These are phyloP conservation scores for Nannochloris sp. DNA, from an alignment of 139 green algal genomes.

Conservation along the genomic window DNA sequence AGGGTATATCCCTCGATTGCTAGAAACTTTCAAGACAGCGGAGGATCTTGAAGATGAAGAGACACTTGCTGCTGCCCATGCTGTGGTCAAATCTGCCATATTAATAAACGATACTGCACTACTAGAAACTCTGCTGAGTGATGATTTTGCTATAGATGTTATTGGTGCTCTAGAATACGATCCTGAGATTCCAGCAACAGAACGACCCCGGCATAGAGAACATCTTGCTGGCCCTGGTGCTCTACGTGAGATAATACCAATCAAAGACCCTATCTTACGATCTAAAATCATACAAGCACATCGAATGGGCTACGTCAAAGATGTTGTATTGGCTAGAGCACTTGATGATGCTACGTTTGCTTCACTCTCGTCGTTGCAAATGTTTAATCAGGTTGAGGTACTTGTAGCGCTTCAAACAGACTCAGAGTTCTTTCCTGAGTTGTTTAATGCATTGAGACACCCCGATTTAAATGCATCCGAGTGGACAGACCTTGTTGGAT, in stretches of 20 bases:
- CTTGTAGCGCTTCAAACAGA: slow-evolving; percentile 50
- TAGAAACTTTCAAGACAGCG: slow-evolving; percentile 79
- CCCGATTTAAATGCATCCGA: slow-evolving; percentile 17
- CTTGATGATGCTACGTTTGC: slow-evolving; percentile 92
- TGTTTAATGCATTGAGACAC: slow-evolving; percentile 65
- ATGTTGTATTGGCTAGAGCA: slow-evolving; percentile 85
- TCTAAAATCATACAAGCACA: slow-evolving; percentile 96
- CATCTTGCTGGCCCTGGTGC: slow-evolving; percentile 48
- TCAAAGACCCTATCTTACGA: slow-evolving; percentile 50
- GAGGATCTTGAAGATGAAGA: slow-evolving; percentile 93
- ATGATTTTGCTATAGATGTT: slow-evolving; percentile 84
- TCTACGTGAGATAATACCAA: slow-evolving; percentile 78
- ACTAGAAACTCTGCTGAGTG: slow-evolving; percentile 80
- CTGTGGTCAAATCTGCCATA: slow-evolving; percentile 65
- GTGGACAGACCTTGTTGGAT: slow-evolving; percentile 83
- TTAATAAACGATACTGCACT: slow-evolving; percentile 89
- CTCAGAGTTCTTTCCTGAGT: slow-evolving; percentile 66
- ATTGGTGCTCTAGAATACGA: slow-evolving; percentile 93
- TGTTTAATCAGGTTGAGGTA: slow-evolving; percentile 97
- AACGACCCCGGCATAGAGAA: slow-evolving; percentile 67
- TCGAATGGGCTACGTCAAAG: slow-evolving; percentile 86
- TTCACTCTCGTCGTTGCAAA: slow-evolving; percentile 76
- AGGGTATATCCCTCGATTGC: slow-evolving; percentile 60
- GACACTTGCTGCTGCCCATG: slow-evolving; percentile 60
- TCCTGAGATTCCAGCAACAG: slow-evolving; percentile 46